Evolutionary conservation across 441 rosid genomes (phyloP), one percentile per base, ranked within the genome.

Genomic region (Aquilaria agallochum): DNA sequence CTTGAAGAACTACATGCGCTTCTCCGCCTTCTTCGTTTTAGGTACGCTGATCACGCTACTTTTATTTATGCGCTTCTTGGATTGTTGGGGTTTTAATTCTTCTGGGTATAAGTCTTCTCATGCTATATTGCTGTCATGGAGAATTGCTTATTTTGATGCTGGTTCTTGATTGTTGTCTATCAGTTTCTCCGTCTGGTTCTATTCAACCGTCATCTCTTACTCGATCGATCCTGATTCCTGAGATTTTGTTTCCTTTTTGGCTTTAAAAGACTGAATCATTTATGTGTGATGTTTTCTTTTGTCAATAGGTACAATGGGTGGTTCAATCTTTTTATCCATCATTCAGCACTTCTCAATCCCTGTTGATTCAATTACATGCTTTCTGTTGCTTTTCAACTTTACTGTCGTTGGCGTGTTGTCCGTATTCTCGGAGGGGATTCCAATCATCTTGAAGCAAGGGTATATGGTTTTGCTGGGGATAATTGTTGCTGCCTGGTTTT

Each of bases 1-100:
- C 82, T 78, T 94, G 78, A 94, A 94, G 83, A 83, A 87, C 62
- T 91, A 94, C 78, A 86, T 87, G 94, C 91, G 96, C 63, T 91
- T 94, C 84, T 94, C 99, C 27, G 87, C 96, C 52, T 89, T 94
- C 69, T 83, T 86, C 68, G 91, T 89, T 33, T 69, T 94, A 1
- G 96, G 96, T 88, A 74, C 34, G 69, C 42, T 40, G 31, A 3
- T 20, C 42, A 7, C 7, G 5, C 42, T 4, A 36, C 42, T 36
- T 36, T 5, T 36, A 36, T 36, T 5, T 36, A 36, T 7, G 42
- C 42, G 42, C 42, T 7, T 36, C 7, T 3, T 7, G 42, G 0
- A 36, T 36, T 36, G 42, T 3, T 36, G 7, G 4, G 20, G 42
- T 36, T 36, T 36, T 3, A 36, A 36, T 36, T 36, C 42, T 36